Percentiles rank a stretch among this genome's conserved stretches.
Conservation (phyloP, 1,284 basidiomycete genomes). For the Apiotrichum montevideense region DNA sequence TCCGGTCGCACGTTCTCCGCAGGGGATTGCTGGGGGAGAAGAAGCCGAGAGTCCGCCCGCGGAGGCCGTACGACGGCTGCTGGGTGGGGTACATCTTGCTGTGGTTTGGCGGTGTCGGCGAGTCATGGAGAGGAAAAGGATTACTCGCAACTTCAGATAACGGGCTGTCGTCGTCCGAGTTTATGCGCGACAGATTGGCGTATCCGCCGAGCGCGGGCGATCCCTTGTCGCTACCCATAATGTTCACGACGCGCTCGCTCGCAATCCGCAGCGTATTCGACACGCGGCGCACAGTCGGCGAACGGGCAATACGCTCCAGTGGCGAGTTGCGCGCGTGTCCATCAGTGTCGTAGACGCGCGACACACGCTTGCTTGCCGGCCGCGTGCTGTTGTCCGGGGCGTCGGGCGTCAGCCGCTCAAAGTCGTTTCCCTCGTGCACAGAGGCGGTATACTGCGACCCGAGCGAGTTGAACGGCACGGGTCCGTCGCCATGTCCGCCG, state of each 20-base stretch:
- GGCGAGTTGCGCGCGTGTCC: constrained; percentile 14
- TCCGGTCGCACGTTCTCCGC: constrained; percentile 59
- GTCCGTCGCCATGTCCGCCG: background rate
- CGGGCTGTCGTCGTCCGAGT: constrained; percentile 17
- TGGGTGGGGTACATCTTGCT: constrained; percentile 14
- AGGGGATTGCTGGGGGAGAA: constrained; percentile 64
- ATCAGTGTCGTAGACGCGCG: constrained; percentile 23
- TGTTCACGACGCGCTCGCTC: constrained; percentile 66
- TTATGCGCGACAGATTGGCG: constrained; percentile 18
- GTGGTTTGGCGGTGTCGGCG: background rate
- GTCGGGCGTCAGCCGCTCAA: constrained; percentile 6
- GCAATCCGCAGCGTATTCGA: constrained; percentile 33
- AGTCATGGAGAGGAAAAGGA: background rate
- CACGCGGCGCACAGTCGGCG: constrained; percentile 34
- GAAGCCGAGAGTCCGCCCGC: constrained; percentile 72
- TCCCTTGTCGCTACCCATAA: constrained; percentile 53
- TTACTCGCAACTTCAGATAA: background rate
- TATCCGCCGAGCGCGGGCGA: constrained; percentile 35
- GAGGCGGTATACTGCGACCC: background rate
- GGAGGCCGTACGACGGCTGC: constrained; percentile 47
- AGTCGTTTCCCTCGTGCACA: constrained; percentile 3
- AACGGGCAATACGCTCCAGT: constrained; percentile 20
- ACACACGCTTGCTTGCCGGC: background rate
- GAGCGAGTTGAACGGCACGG: background rate
- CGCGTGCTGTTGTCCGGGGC: constrained; percentile 1